Conservation (phyloP, 2,329 filamentous ascomycete genomes). For the Aspergillus sp. region DNA sequence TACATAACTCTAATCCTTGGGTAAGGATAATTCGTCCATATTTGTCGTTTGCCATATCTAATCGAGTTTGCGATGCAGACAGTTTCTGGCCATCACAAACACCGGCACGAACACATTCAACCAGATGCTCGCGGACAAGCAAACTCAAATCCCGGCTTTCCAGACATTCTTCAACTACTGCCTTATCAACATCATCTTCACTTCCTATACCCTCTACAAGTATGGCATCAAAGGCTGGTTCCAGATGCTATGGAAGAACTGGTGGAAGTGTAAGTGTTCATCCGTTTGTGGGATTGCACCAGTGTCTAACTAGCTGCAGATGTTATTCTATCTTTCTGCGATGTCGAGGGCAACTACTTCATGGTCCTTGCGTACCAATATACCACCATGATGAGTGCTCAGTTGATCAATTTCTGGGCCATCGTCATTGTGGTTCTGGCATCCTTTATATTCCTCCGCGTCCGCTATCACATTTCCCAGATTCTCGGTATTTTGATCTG, state of each 20-base stretch:
- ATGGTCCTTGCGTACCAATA: slow-evolving; percentile 90
- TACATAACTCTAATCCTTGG: slow-evolving; percentile 79
- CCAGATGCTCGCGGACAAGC: slow-evolving; percentile 64
- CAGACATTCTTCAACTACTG: slow-evolving; percentile 96
- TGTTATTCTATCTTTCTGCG: slow-evolving; percentile 85
- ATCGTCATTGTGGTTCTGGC: slow-evolving; percentile 88
- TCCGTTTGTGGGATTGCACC: no score
- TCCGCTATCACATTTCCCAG: slow-evolving; percentile 87
- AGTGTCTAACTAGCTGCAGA: slow-evolving; percentile 41
- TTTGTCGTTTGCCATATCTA: background rate
- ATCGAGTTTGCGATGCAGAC: slow-evolving; percentile 44
- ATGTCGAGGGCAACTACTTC: slow-evolving; percentile 98
- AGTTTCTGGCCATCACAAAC: slow-evolving; percentile 84
- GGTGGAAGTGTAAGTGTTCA: slow-evolving; percentile 70
- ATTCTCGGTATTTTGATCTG: slow-evolving; percentile 83
- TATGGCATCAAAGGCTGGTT: slow-evolving; percentile 74
- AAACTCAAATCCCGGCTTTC: slow-evolving; percentile 87
- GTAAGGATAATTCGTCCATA: slow-evolving; percentile 37
- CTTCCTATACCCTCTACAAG: slow-evolving; percentile 72
- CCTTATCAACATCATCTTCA: slow-evolving; percentile 78
- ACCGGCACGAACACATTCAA: slow-evolving; percentile 92
- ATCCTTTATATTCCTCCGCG: slow-evolving; percentile 77
- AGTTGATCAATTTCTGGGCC: slow-evolving; percentile 98
- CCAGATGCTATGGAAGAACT: slow-evolving; percentile 64
- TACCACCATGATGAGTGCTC: slow-evolving; percentile 87